phyloP scores from a whole-genome alignment of 129 eudicot genomes.

The sunflower (Helianthus annuus) region DNA sequence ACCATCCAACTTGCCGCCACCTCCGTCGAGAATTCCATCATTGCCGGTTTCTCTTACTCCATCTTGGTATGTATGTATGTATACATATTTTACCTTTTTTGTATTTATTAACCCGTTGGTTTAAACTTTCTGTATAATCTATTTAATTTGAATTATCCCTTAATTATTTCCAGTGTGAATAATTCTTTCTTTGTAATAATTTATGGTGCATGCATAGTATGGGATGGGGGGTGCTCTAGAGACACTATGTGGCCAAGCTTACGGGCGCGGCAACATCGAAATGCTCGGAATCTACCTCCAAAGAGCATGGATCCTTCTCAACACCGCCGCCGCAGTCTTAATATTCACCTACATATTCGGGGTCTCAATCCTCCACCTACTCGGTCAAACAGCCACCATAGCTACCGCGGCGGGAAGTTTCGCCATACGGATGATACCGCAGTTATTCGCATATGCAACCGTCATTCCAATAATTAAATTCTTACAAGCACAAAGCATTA shows the following conservation, averaged over 20 bases:
- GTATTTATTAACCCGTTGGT: no score
- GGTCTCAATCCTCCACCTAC: slow-evolving; percentile 30
- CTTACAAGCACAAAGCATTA: slow-evolving; percentile 74
- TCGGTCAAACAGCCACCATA: slow-evolving; percentile 55
- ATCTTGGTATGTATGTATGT: slow-evolving; percentile 42
- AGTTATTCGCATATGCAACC: slow-evolving; percentile 62
- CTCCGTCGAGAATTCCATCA: slow-evolving; percentile 60
- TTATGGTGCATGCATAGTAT: slow-evolving; percentile 18
- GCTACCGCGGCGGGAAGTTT: slow-evolving; percentile 49
- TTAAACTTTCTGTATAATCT: no score
- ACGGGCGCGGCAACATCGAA: slow-evolving; percentile 64
- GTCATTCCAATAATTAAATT: slow-evolving; percentile 52
- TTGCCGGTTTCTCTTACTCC: slow-evolving; percentile 53
- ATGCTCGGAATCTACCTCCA: slow-evolving; percentile 78
- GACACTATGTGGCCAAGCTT: slow-evolving; percentile 84
- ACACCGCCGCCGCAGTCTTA: slow-evolving; percentile 37
- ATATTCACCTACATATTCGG: slow-evolving; percentile 45
- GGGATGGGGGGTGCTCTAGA: slow-evolving; percentile 71
- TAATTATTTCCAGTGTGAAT: not conserved
- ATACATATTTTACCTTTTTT: no score
- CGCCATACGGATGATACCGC: slow-evolving; percentile 65
- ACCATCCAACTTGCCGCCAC: slow-evolving; percentile 61
- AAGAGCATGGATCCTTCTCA: slow-evolving; percentile 63
- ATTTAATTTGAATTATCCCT: no score
- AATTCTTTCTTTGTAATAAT: not conserved